phyloP scores from a whole-genome alignment of 176 grass and related monocot genomes.

The Musa itinerans region DNA sequence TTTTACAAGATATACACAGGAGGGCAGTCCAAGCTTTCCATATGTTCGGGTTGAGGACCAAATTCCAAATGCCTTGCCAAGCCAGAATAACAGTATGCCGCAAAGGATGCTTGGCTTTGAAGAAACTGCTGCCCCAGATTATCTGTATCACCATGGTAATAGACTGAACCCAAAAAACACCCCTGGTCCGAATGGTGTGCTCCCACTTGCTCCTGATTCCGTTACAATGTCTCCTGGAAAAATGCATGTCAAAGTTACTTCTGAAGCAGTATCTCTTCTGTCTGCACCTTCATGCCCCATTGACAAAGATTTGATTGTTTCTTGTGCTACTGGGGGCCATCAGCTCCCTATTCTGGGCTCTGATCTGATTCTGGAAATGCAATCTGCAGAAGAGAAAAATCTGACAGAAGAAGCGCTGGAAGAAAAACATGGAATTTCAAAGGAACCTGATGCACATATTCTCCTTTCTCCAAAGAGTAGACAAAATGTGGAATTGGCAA shows the following conservation, averaged over 20 bases:
- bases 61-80: constrained; percentile 36
- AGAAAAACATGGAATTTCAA: constrained; percentile 10
- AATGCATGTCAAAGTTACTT: constrained; percentile 29
- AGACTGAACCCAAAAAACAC: constrained; percentile 35
- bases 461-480: not conserved
- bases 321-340: constrained; percentile 25
- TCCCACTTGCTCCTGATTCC: constrained; percentile 33
- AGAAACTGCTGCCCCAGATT: constrained; percentile 32
- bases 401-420: constrained; percentile 21
- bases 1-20: constrained; percentile 46
- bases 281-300: constrained; percentile 7
- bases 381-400: constrained; percentile 26
- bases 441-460: not conserved
- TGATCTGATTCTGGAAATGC: constrained; percentile 19
- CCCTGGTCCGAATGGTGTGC: constrained; percentile 28
- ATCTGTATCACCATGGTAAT: constrained; percentile 29
- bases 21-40: constrained; percentile 56
- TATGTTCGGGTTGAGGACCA: constrained; percentile 42
- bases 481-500: constrained; percentile 11
- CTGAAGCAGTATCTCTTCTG: constrained; percentile 29
- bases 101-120: constrained; percentile 51
- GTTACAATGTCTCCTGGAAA: constrained; percentile 27
- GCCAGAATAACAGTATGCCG: constrained; percentile 32
- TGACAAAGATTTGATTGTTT: constrained; percentile 27
- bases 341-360: constrained; percentile 22